A percentile compares a stretch with the other conserved stretches of the same genome.
phyloP scores from a whole-genome alignment of 2,329 filamentous ascomycete species.

The Fusarium solani-melongenae region DNA sequence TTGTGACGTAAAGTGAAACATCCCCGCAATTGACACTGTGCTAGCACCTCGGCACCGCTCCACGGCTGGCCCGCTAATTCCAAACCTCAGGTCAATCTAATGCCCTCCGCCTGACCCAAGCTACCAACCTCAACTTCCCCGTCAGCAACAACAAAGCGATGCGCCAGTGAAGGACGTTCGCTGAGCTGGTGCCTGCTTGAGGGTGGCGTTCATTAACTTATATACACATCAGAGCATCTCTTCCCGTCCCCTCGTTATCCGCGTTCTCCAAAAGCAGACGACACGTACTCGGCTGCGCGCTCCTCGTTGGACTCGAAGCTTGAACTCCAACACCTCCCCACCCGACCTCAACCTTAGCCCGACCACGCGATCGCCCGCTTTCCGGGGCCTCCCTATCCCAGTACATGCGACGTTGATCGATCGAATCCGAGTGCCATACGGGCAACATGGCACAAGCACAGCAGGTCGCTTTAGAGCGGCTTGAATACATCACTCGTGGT shows the following conservation, averaged over 20 bases:
- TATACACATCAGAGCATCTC: background rate
- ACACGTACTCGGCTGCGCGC: constrained; percentile 28
- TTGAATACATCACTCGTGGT: constrained; percentile 66
- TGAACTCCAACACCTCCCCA: constrained; percentile 7
- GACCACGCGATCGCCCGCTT: constrained; percentile 4
- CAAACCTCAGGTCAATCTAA: constrained; percentile 33
- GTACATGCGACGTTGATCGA: constrained; percentile 46
- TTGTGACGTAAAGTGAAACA: background rate
- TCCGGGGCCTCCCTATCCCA: constrained; percentile 8
- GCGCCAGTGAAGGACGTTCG: constrained; percentile 35
- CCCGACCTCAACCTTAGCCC: constrained; percentile 10
- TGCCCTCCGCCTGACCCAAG: constrained; percentile 40
- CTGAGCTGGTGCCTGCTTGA: constrained; percentile 26
- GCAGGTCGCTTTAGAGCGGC: constrained; percentile 65
- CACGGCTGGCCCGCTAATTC: constrained; percentile 33
- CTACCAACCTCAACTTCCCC: constrained; percentile 32
- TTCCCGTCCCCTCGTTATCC: background rate
- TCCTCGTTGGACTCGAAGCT: constrained; percentile 20
- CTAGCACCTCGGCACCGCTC: constrained; percentile 10
- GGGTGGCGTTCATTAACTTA: constrained; percentile 14
- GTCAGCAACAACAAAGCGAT: constrained; percentile 36
- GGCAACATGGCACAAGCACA: constrained; percentile 58
- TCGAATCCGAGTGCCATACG: constrained; percentile 36
- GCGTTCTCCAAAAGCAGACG: background rate
- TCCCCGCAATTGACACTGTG: constrained; percentile 28